Percentiles rank a stretch among this genome's conserved stretches.
phyloP scores from a whole-genome alignment of 768 basidiomycete species.

The Lentinula raphanica region DNA sequence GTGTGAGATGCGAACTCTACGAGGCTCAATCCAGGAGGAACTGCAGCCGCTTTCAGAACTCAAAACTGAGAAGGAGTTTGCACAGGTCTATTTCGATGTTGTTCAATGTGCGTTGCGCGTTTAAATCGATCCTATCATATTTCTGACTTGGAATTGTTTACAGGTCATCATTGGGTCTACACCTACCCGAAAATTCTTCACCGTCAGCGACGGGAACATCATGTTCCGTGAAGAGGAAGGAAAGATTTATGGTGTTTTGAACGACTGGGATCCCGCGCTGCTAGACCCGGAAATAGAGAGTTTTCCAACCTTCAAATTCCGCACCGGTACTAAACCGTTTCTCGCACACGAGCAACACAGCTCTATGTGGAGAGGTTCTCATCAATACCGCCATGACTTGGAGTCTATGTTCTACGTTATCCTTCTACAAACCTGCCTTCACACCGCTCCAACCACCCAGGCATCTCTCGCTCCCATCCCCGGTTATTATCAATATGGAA shows the following conservation, averaged over 20 bases:
- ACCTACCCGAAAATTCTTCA: neutral
- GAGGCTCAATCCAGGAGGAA: no score
- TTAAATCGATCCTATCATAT: neutral
- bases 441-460: no score
- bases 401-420: no score
- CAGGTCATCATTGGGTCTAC: neutral
- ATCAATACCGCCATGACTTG: no score
- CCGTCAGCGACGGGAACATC: neutral
- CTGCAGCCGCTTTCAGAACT: neutral
- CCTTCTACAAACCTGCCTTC: no score
- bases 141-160: no score
- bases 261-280: neutral
- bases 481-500: no score
- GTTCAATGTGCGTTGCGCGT: neutral
- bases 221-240: neutral
- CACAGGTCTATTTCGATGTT: neutral
- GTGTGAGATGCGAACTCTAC: no score
- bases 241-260: neutral
- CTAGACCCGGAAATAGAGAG: no score
- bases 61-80: neutral
- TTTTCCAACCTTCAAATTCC: neutral
- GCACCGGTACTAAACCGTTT: neutral
- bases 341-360: no score
- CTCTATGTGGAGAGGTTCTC: no score
- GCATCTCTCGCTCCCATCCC: no score